These are phyloP conservation scores for Paramyrothecium sp. DNA, from an alignment of 2,329 filamentous ascomycete genomes.

Conservation along the genomic window DNA sequence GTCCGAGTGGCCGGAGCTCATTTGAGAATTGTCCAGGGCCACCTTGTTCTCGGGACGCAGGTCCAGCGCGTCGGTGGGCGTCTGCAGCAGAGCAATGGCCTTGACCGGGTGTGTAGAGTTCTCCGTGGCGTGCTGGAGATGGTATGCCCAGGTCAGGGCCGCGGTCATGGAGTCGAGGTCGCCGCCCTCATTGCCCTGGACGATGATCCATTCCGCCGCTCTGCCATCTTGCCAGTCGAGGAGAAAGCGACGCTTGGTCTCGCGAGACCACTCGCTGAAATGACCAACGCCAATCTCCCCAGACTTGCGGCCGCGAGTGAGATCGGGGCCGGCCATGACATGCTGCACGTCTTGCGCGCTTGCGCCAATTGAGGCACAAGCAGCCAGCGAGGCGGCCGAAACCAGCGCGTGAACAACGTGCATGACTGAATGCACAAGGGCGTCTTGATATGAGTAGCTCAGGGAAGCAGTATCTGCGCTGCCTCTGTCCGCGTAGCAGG, in stretches of 20 bases:
- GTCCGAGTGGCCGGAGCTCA: slow-evolving; percentile 44
- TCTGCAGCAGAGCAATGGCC: slow-evolving; percentile 44
- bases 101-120: slow-evolving; percentile 40
- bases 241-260: slow-evolving; percentile 42
- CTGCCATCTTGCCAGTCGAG: slow-evolving; percentile 43
- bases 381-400: not conserved
- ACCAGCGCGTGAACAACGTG: too few relatives aligned
- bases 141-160: slow-evolving; percentile 45
- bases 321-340: slow-evolving; percentile 8
- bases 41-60: slow-evolving; percentile 46
- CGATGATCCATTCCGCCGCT: slow-evolving; percentile 41
- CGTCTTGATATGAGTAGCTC: too few relatives aligned
- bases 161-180: slow-evolving; percentile 19
- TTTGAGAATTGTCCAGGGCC: slow-evolving; percentile 40
- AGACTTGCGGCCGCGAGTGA: not conserved
- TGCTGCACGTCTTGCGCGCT: slow-evolving; percentile 3
- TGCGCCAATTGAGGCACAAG: not conserved
- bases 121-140: slow-evolving; percentile 39
- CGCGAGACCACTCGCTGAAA: slow-evolving; percentile 46
- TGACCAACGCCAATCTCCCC: slow-evolving; percentile 36
- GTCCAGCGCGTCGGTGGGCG: slow-evolving; percentile 41
- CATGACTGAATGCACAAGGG: too few relatives aligned
- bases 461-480: too few relatives aligned
- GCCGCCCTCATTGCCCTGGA: slow-evolving; percentile 35
- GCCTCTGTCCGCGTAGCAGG: too few relatives aligned